These are phyloP conservation scores for Extremus antarcticus DNA, from an alignment of 495 filamentous ascomycete genomes.

Conservation along the genomic window DNA sequence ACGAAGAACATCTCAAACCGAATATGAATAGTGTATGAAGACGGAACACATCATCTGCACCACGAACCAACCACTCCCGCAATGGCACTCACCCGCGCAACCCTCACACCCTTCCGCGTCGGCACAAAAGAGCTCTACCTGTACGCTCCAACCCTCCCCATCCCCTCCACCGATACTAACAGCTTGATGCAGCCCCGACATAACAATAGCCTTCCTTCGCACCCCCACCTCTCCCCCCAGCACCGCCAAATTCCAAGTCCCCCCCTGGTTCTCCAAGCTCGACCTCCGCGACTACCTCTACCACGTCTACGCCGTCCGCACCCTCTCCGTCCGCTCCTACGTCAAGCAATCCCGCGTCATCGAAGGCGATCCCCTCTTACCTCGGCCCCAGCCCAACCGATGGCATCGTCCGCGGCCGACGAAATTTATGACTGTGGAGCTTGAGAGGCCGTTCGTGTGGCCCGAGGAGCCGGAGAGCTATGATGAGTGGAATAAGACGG, in stretches of 20 bases:
- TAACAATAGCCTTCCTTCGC: constrained; percentile 63
- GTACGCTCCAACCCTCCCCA: constrained; percentile 15
- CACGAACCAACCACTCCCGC: no score
- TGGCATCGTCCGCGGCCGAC: constrained; percentile 49
- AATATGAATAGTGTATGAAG: no score
- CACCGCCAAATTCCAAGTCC: constrained; percentile 75
- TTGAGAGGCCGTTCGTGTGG: constrained; percentile 75
- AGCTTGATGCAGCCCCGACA: constrained; percentile 51
- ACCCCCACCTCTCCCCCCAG: constrained; percentile 59
- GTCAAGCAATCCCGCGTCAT: constrained; percentile 56
- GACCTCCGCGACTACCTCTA: constrained; percentile 83
- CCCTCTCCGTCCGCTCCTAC: constrained; percentile 62
- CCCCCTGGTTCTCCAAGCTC: constrained; percentile 80
- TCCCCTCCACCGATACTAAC: not conserved
- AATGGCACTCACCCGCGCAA: not conserved
- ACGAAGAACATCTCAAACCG: no score
- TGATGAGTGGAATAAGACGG: constrained; percentile 45
- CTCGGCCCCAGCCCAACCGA: constrained; percentile 25
- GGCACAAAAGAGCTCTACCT: constrained; percentile 32
- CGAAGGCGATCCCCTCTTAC: constrained; percentile 31
- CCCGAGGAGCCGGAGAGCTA: constrained; percentile 53
- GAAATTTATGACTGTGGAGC: constrained; percentile 88
- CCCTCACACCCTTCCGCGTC: constrained; percentile 15
- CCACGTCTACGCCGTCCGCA: constrained; percentile 58
- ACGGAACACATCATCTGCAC: no score